phyloP scores from a whole-genome alignment of 345 rosid species.

The Populus tremula region DNA sequence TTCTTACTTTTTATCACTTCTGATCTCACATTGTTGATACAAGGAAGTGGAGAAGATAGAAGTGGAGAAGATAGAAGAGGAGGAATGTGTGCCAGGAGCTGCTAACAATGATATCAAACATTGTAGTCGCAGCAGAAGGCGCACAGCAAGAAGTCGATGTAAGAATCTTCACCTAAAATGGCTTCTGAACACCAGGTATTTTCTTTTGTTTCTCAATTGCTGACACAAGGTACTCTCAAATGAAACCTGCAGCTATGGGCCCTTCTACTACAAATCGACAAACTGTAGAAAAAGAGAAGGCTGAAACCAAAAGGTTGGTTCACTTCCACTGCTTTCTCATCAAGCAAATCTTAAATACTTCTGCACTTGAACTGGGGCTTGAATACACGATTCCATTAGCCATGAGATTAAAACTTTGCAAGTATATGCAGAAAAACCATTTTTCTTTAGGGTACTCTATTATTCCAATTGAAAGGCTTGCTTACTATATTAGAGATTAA shows the following conservation, averaged over 20 bases:
- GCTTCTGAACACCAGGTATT: neutral
- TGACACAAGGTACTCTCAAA: slow-evolving; percentile 1
- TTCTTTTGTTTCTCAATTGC: neutral
- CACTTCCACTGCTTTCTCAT: neutral
- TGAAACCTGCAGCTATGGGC: slow-evolving; percentile 49
- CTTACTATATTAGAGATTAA: neutral
- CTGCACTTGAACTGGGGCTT: neutral
- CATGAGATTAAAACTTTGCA: neutral
- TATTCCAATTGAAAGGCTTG: neutral
- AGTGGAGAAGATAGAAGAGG: slow-evolving; percentile 17
- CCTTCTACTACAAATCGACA: slow-evolving; percentile 32
- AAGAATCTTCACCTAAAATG: slow-evolving; percentile 9
- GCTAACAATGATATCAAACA: slow-evolving; percentile 25
- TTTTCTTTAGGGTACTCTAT: neutral
- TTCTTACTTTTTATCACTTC: neutral
- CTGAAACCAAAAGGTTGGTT: slow-evolving; percentile 56
- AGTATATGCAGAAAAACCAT: neutral
- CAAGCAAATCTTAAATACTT: neutral
- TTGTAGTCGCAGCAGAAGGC: slow-evolving; percentile 32
- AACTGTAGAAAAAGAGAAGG: slow-evolving; percentile 45
- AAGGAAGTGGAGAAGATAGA: slow-evolving; percentile 29
- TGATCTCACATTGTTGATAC: neutral
- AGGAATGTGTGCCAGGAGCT: slow-evolving; percentile 7
- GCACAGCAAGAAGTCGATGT: slow-evolving; percentile 50
- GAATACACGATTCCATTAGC: neutral